phyloP scores from a whole-genome alignment of 225 moss, liverwort and hornwort genomes.

The Climacium dendroides region DNA sequence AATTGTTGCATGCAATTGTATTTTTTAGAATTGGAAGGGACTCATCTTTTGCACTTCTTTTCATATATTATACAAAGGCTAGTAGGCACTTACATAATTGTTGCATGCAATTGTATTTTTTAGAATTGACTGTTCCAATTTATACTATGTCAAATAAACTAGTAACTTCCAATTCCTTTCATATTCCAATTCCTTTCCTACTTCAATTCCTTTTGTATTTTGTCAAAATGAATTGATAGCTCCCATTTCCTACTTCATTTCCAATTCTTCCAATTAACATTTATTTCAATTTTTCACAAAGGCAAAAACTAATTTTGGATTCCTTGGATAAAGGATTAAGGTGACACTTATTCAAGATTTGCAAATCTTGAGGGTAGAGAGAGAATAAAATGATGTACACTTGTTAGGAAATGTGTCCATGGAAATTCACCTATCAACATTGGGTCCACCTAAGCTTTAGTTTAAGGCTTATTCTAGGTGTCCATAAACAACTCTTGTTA shows the following conservation, averaged over 20 bases:
- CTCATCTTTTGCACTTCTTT: not conserved
- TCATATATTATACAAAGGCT: not conserved
- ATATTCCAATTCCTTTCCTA: not conserved
- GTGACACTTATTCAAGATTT: no score
- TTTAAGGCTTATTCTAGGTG: no score
- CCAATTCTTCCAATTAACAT: not conserved
- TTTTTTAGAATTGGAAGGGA: rapidly evolving
- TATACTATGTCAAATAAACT: not conserved
- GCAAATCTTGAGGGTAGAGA: no score
- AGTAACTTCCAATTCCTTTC: not conserved
- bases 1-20: no score
- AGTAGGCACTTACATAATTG: no score
- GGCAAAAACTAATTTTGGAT: no score
- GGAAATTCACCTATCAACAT: no score
- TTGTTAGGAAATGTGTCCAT: no score
- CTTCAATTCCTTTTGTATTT: no score
- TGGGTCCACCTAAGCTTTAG: no score
- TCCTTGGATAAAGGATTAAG: not conserved
- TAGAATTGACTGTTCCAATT: not conserved
- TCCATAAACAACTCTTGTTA: no score
- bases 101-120: not conserved
- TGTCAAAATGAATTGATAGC: not conserved
- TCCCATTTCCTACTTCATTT: not conserved
- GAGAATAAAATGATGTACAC: no score
- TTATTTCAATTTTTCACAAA: not conserved